A percentile compares a stretch with the other conserved stretches of the same genome.
phyloP scores from a whole-genome alignment of 306 rosid genomes.

The Macrotyloma uniflorum region DNA sequence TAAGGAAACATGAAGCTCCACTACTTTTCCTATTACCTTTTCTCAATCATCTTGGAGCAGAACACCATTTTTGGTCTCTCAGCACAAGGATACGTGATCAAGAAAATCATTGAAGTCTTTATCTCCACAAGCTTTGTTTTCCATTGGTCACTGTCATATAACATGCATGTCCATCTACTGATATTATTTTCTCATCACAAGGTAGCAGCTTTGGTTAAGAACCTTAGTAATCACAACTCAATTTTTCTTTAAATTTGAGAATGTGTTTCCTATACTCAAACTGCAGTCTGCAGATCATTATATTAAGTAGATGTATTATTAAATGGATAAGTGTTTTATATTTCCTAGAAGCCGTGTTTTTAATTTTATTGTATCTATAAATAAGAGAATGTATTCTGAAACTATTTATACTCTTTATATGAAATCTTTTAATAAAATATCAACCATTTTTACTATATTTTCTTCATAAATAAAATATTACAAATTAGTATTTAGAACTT shows the following conservation, averaged over 20 bases:
- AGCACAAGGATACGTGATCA: neutral
- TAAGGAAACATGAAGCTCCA: neutral
- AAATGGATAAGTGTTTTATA: too few relatives aligned
- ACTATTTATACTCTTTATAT: too few relatives aligned
- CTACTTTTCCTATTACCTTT: neutral
- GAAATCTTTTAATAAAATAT: too few relatives aligned
- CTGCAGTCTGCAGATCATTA: too few relatives aligned
- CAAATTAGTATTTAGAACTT: too few relatives aligned
- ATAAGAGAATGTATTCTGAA: too few relatives aligned
- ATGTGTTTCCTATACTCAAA: neutral
- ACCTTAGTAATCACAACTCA: neutral
- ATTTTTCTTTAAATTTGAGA: neutral
- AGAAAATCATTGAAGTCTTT: neutral
- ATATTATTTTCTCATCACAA: neutral
- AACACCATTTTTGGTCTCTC: neutral
- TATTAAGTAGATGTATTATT: too few relatives aligned
- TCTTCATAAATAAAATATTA: too few relatives aligned
- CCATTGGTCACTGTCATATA: neutral
- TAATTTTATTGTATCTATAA: too few relatives aligned
- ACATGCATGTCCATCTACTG: neutral
- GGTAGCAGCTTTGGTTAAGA: too few relatives aligned
- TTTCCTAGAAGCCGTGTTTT: too few relatives aligned
- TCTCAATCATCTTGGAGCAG: neutral
- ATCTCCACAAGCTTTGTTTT: neutral
- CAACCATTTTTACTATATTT: too few relatives aligned